phyloP scores from a whole-genome alignment of 2,329 filamentous ascomycete species.

The Westerdykella sp. region DNA sequence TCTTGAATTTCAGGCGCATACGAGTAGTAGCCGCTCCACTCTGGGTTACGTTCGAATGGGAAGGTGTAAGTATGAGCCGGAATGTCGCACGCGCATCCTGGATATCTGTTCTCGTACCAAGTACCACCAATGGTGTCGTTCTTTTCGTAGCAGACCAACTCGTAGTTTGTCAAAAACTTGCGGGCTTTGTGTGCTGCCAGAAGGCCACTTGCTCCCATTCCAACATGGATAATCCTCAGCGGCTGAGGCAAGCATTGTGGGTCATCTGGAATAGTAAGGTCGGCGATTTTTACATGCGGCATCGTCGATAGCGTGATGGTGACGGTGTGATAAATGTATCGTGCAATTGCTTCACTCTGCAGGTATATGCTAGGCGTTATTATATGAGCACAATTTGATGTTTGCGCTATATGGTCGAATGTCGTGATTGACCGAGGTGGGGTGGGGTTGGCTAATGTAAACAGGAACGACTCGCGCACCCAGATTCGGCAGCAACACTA shows the following conservation, averaged over 20 bases:
- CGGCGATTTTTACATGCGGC: neutral
- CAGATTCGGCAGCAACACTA: too few relatives aligned
- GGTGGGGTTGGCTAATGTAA: too few relatives aligned
- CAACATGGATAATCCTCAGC: constrained; percentile 32
- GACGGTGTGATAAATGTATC: too few relatives aligned
- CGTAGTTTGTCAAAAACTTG: constrained; percentile 38
- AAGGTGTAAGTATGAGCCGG: constrained; percentile 39
- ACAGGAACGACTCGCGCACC: too few relatives aligned
- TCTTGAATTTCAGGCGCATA: constrained; percentile 40
- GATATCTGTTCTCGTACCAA: constrained; percentile 37
- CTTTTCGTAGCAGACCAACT: constrained; percentile 41
- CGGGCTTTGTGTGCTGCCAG: constrained; percentile 40
- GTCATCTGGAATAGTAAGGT: neutral
- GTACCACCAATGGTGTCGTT: constrained; percentile 38
- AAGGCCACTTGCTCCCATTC: constrained; percentile 41
- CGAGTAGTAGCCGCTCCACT: constrained; percentile 41
- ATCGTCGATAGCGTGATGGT: neutral
- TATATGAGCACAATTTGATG: too few relatives aligned
- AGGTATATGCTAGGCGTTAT: too few relatives aligned
- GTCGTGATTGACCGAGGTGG: too few relatives aligned
- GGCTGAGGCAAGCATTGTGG: constrained; percentile 2
- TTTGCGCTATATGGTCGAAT: too few relatives aligned
- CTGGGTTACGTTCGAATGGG: constrained; percentile 38
- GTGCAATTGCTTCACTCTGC: too few relatives aligned
- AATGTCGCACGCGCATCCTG: constrained; percentile 38